These are phyloP conservation scores for Kwoniella pini DNA, from an alignment of 768 basidiomycete genomes.

Conservation along the genomic window DNA sequence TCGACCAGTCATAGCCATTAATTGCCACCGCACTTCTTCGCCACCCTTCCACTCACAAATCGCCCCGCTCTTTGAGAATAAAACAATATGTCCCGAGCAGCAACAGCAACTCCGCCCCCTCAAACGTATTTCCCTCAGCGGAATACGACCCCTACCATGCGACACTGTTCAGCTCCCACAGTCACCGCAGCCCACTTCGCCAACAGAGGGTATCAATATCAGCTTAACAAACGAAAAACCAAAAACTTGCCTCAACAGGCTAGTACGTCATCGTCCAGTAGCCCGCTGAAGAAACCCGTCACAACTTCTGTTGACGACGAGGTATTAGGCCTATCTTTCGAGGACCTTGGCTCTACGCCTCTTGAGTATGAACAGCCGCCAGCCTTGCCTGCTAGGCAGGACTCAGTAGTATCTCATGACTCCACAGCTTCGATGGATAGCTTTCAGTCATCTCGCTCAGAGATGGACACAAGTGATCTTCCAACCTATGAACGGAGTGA, in stretches of 20 bases:
- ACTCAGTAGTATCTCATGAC: slow-evolving; percentile 8
- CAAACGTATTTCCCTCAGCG: slow-evolving; percentile 45
- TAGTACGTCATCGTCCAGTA: neutral
- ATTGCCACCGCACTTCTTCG: slow-evolving; percentile 48
- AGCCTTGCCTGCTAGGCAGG: slow-evolving; percentile 8
- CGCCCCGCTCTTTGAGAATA: too few species aligned
- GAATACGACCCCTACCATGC: slow-evolving; percentile 39
- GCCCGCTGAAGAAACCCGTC: slow-evolving; percentile 16
- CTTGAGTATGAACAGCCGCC: neutral
- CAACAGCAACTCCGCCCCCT: slow-evolving; percentile 42
- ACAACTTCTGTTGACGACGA: neutral
- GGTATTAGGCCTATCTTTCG: slow-evolving; percentile 22
- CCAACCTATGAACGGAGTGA: neutral
- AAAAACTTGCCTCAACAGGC: slow-evolving; percentile 17
- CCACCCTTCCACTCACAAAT: slow-evolving; percentile 24
- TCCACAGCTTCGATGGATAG: slow-evolving; percentile 13
- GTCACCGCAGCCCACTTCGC: slow-evolving; percentile 25
- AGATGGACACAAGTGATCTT: neutral
- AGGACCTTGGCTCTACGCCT: slow-evolving; percentile 16
- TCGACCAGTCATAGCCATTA: slow-evolving; percentile 40
- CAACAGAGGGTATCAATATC: slow-evolving; percentile 14
- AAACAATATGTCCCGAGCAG: slow-evolving; percentile 36
- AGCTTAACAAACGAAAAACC: slow-evolving; percentile 4
- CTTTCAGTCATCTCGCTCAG: slow-evolving; percentile 4
- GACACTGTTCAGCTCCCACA: slow-evolving; percentile 30